phyloP scores from a whole-genome alignment of 2,329 filamentous ascomycete species.

The Nemania sp. region DNA sequence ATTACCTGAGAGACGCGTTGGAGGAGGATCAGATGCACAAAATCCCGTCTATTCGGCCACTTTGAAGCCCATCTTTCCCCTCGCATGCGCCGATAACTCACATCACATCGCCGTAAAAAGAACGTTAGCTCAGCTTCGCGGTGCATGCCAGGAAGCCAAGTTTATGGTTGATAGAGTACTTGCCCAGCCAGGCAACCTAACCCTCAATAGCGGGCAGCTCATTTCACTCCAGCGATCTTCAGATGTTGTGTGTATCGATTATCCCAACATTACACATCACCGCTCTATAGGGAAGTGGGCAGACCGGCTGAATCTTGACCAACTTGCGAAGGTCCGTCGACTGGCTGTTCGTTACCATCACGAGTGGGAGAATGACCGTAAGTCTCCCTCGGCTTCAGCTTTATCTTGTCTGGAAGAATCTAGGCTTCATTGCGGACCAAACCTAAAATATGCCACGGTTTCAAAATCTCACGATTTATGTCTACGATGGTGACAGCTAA shows the following conservation, averaged over 20 bases:
- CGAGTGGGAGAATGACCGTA: constrained; percentile 43
- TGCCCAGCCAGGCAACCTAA: constrained; percentile 31
- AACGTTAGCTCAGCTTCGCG: constrained; percentile 30
- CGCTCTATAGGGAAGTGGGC: constrained; percentile 32
- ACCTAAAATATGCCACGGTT: not conserved
- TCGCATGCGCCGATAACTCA: constrained; percentile 34
- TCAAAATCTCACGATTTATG: not conserved
- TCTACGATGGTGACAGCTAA: not conserved
- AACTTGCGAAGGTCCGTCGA: constrained; percentile 41
- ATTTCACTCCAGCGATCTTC: constrained; percentile 32
- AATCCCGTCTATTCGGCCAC: constrained; percentile 20
- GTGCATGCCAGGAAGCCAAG: constrained; percentile 33
- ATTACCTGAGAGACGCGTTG: not conserved
- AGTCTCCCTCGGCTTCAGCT: not conserved
- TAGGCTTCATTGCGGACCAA: not conserved
- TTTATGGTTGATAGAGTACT: constrained; percentile 26
- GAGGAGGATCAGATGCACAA: not conserved
- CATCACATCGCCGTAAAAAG: constrained; percentile 35
- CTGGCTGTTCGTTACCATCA: constrained; percentile 49
- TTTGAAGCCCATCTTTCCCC: constrained; percentile 31
- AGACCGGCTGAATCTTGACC: constrained; percentile 29
- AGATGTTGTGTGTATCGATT: constrained; percentile 39
- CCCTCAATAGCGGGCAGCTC: constrained; percentile 31
- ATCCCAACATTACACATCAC: constrained; percentile 30
- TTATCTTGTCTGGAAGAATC: not conserved